phyloP scores from a whole-genome alignment of 495 filamentous ascomycete species.

The Amphirosellinia nigrospora region DNA sequence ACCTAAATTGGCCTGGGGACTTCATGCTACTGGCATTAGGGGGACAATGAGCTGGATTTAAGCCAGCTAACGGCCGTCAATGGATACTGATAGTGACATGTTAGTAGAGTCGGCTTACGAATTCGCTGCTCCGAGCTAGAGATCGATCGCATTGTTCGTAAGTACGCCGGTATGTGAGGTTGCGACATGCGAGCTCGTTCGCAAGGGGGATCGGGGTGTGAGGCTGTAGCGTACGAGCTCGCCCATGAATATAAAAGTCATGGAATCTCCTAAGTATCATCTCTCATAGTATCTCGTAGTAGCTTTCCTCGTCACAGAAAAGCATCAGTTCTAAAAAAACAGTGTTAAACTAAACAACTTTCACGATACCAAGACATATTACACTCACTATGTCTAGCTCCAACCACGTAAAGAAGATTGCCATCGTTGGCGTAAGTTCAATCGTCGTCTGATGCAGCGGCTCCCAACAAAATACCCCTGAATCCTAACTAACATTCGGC shows the following conservation, averaged over 20 bases:
- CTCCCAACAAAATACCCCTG: not conserved
- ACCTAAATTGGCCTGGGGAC: not conserved
- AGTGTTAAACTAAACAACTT: not conserved
- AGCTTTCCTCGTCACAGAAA: not conserved
- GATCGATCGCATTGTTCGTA: not conserved
- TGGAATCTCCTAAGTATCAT: not conserved
- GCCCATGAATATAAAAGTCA: not conserved
- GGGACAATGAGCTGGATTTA: not conserved
- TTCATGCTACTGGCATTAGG: not conserved
- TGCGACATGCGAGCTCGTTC: not conserved
- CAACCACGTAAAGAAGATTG: constrained; percentile 55
- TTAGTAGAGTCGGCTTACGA: not conserved
- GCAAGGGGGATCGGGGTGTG: not conserved
- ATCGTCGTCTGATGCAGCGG: not conserved
- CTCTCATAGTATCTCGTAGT: not conserved
- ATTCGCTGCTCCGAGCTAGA: not conserved
- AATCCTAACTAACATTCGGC: constrained; percentile 1
- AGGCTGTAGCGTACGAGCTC: not conserved
- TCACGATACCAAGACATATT: not conserved
- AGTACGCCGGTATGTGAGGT: not conserved
- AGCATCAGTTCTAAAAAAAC: not conserved
- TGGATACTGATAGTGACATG: not conserved
- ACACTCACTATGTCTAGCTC: constrained; percentile 28
- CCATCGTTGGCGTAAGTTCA: constrained; percentile 55
- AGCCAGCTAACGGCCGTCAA: not conserved